phyloP scores from a whole-genome alignment of 768 basidiomycete species.

The Boletellus ananas region DNA sequence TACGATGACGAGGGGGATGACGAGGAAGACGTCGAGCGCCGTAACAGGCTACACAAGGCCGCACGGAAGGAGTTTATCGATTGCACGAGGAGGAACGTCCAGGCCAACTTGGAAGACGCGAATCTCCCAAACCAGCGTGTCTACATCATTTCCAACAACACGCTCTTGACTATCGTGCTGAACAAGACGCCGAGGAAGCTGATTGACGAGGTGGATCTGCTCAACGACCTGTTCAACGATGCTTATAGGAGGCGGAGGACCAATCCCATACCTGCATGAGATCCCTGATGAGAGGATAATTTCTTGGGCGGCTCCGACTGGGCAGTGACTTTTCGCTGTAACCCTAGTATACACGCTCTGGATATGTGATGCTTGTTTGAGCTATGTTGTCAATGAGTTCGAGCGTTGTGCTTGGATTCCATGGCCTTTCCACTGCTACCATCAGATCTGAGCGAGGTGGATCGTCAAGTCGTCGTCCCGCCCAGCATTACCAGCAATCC shows the following conservation, averaged over 20 bases:
- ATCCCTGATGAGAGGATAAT: too few relatives aligned
- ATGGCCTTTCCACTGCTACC: too few relatives aligned
- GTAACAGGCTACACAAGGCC: conserved; percentile 3
- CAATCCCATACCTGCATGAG: too few relatives aligned
- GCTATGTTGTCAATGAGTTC: not conserved
- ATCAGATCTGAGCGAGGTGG: too few relatives aligned
- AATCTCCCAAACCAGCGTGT: conserved; percentile 23
- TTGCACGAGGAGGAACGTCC: conserved; percentile 18
- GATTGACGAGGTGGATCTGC: conserved; percentile 24
- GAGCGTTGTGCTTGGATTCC: too few relatives aligned
- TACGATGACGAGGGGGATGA: conserved; percentile 19
- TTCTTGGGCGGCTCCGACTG: too few relatives aligned
- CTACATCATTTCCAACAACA: conserved; percentile 24
- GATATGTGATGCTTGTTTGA: not conserved
- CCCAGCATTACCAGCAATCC: too few relatives aligned
- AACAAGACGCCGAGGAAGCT: conserved; percentile 15
- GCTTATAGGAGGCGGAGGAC: conserved; percentile 9
- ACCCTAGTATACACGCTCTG: not conserved
- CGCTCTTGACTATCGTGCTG: conserved; percentile 10
- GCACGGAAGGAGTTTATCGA: conserved; percentile 23
- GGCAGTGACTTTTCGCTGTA: too few relatives aligned
- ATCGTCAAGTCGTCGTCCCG: too few relatives aligned
- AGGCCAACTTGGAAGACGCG: conserved; percentile 15
- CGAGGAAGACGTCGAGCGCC: conserved; percentile 8
- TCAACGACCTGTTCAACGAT: conserved; percentile 15